Evolutionary conservation across 2,329 filamentous ascomycete species (phyloP), one percentile per base, ranked within the genome.

Genomic region (Ceratocystiopsis minuta): DNA sequence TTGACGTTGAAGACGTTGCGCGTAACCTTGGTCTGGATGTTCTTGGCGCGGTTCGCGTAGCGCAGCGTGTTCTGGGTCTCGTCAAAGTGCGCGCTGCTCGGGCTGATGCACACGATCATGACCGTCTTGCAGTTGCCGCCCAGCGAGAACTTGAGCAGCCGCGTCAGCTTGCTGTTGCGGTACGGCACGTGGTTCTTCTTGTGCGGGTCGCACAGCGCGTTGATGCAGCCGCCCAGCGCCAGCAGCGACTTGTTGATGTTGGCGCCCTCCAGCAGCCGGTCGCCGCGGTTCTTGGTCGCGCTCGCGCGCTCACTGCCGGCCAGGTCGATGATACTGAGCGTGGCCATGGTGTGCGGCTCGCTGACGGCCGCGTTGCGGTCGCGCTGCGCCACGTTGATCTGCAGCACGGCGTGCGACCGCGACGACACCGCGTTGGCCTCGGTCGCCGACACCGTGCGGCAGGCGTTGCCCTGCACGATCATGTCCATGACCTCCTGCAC

Each of bases 211-310:
- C 90, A 98, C 15, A 98, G 75, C 6, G 90, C 92, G 53, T 98
- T 98, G 68, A 98, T 98, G 62, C 90, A 98, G 60, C 88, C 88
- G 47, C 90, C 90, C 10, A 98, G 66, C 0, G 90, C 88, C 15
- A 98, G 75, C 3, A 98, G 69, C 2, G 90, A 98, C 57, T 96
- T 95, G 73, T 98, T 98, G 72, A 98, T 98, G 60, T 98, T 98
- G 53, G 90, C 90, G 48, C 90, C 90, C 60, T 98, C 90, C 14
- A 87, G 68, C 34, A 98, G 65, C 34, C 90, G 72, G 56, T 94
- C 88, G 43, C 90, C 90, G 42, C 90, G 70, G 59, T 98, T 98
- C 64, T 95, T 94, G 16, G 90, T 98, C 18, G 87, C 90, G 44
- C 87, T 95, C 2, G 90, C 90, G 52, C 90, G 77, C 61, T 98